Percentiles rank a stretch among this genome's conserved stretches.
Conservation (phyloP, 2,329 filamentous ascomycete species). For the Thermothelomyces thermophilus region DNA sequence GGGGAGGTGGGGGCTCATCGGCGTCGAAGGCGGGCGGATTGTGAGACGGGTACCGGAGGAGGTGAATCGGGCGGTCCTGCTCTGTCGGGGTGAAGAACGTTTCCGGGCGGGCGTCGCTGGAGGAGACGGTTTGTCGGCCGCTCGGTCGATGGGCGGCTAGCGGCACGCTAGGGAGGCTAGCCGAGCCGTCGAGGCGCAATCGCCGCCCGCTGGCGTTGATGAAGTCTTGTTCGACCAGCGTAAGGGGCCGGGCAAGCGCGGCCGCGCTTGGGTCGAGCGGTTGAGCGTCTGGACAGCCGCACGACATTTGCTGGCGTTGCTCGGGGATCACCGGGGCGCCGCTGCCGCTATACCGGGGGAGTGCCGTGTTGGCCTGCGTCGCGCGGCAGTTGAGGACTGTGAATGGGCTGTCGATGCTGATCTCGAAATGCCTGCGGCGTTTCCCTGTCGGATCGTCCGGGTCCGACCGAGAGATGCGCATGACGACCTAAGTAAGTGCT, state of each 20-base stretch:
- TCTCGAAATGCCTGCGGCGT: slow-evolving; percentile 86
- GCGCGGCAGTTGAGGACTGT: slow-evolving; percentile 89
- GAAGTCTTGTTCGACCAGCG: slow-evolving; percentile 32
- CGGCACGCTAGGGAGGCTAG: slow-evolving; percentile 41
- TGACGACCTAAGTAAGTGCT: slow-evolving; percentile 78
- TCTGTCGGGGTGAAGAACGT: slow-evolving; percentile 29
- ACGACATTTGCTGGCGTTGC: slow-evolving; percentile 41
- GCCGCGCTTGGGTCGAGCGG: slow-evolving; percentile 57
- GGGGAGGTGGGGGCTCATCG: slow-evolving; percentile 64
- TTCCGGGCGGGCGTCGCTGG: slow-evolving; percentile 23
- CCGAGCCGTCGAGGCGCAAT: slow-evolving; percentile 19
- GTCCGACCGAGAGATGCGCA: slow-evolving; percentile 82
- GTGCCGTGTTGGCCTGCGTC: slow-evolving; percentile 80
- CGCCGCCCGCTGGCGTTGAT: slow-evolving; percentile 12
- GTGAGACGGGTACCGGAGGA: slow-evolving; percentile 76
- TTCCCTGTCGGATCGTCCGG: slow-evolving; percentile 62
- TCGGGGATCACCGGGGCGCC: slow-evolving; percentile 45
- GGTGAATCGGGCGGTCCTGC: slow-evolving; percentile 67
- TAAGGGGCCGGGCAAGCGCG: slow-evolving; percentile 49
- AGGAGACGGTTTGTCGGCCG: slow-evolving; percentile 13
- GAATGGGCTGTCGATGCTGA: slow-evolving; percentile 92
- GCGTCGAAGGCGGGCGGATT: slow-evolving; percentile 84
- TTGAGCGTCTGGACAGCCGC: slow-evolving; percentile 49
- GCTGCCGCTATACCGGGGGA: slow-evolving; percentile 65
- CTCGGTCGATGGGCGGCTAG: slow-evolving; percentile 38